phyloP scores from a whole-genome alignment of 768 basidiomycete species.

The Pulveroboletus sp. region DNA sequence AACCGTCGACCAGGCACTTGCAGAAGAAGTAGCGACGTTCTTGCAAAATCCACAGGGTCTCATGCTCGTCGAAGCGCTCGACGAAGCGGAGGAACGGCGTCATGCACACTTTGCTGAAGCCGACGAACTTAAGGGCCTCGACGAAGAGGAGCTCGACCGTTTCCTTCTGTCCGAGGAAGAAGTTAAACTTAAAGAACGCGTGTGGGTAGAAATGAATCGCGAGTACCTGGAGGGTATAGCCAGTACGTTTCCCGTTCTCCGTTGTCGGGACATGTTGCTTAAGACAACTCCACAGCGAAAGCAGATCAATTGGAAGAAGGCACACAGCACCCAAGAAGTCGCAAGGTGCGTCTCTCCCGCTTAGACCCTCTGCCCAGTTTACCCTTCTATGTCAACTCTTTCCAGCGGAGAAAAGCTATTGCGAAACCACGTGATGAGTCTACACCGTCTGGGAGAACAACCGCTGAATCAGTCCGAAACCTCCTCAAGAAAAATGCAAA shows the following conservation, averaged over 20 bases:
- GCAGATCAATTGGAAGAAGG: constrained; percentile 48
- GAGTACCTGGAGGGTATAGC: constrained; percentile 89
- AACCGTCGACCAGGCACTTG: constrained; percentile 55
- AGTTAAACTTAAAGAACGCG: constrained; percentile 78
- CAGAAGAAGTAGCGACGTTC: constrained; percentile 66
- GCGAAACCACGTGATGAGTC: constrained; percentile 70
- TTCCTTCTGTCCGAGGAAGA: constrained; percentile 78
- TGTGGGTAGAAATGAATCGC: constrained; percentile 91
- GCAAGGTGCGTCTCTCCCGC: constrained; percentile 69
- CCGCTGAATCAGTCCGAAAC: constrained; percentile 33
- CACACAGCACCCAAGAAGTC: constrained; percentile 47
- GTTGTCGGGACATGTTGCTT: constrained; percentile 34
- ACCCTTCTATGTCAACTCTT: constrained; percentile 7
- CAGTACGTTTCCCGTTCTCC: constrained; percentile 35
- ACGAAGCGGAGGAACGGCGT: constrained; percentile 62
- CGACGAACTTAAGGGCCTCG: constrained; percentile 71
- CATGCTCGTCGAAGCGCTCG: constrained; percentile 55
- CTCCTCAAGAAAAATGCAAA: constrained; percentile 81
- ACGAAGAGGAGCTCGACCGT: constrained; percentile 84
- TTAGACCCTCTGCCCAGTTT: constrained; percentile 24
- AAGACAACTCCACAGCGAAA: constrained; percentile 57
- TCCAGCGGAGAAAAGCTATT: constrained; percentile 62
- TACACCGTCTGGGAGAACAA: constrained; percentile 40
- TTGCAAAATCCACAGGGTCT: constrained; percentile 58
- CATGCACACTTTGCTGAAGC: constrained; percentile 43